Base-by-base conservation (phyloP, 208 protist species). In the Trypanosoma lewisi region DNA sequence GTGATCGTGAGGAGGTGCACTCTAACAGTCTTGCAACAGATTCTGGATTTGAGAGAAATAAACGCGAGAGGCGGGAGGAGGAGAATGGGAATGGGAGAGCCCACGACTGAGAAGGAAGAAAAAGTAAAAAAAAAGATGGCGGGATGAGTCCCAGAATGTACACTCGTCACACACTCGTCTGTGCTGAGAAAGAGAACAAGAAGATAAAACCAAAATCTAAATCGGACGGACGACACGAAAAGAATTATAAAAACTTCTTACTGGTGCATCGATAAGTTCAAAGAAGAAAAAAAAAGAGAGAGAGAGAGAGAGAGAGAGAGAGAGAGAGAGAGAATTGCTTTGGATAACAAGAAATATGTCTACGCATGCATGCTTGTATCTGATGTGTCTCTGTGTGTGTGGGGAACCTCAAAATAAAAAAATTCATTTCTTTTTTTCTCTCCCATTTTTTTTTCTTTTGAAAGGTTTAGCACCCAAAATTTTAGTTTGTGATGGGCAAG, bases 401-500 rank as follows among this genome's bases (percentile, higher is more conserved):
- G n/a, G n/a, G n/a, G n/a, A n/a, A n/a, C n/a, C n/a, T n/a, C n/a
- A n/a, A n/a, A n/a, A n/a, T n/a, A n/a, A n/a, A n/a, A n/a, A n/a
- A n/a, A n/a, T n/a, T n/a, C n/a, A 52, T 65, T 25, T 21, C 19
- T n/a, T 21, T 48, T 30, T 1, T 54, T 17, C 25, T 65, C 0
- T 58, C 39, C 28, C 63, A 14, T 25, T 52, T 31, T 6, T 21
- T 56, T 25, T 30, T 5, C 4, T 52, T 31, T 6, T 17, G 6
- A 51, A 51, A 17, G 27, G 3, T 33, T 30, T 44, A 48, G 17
- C 11, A 16, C 17, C 33, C n/a, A 28, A n/a, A 31, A 42, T 12
- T 56, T 25, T 31, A 19, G 48, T 33, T 36, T n/a, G 36, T 2
- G 17, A 93, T 97, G 91, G 90, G 91, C 8, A 97, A 97, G 70